Percentiles rank a stretch among this genome's conserved stretches.
Conservation (phyloP, 148 eudicot species). For the Camellia lanceoleosa region DNA sequence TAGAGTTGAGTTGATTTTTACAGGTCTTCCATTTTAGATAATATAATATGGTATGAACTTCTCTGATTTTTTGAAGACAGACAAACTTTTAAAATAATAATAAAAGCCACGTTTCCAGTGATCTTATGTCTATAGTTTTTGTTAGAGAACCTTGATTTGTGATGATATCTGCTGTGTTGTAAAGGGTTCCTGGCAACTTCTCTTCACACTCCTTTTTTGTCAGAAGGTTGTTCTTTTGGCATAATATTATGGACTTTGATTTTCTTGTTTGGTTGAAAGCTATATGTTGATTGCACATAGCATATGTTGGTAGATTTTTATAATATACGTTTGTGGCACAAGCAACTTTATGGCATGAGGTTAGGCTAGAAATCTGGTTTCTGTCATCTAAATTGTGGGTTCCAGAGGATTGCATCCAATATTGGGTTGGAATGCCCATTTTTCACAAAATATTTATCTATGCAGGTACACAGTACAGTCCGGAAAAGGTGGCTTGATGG, state of each 20-base stretch:
- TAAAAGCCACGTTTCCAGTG: background rate
- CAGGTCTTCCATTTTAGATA: background rate
- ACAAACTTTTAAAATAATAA: background rate
- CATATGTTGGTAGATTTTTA: background rate
- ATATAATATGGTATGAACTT: background rate
- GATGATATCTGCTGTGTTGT: background rate
- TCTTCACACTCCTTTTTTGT: background rate
- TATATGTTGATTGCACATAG: background rate
- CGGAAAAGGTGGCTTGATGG: constrained; percentile 84
- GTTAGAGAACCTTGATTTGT: constrained; percentile 1
- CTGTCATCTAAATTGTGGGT: background rate
- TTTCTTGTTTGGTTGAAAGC: background rate
- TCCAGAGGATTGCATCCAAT: background rate
- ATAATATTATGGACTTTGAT: background rate
- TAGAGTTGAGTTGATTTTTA: background rate
- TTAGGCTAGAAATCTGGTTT: background rate
- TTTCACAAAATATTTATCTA: background rate
- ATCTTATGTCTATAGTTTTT: background rate
- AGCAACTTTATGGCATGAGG: constrained; percentile 9
- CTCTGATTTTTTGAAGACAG: background rate
- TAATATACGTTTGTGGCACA: background rate
- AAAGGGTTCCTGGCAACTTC: background rate
- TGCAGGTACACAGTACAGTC: constrained; percentile 85
- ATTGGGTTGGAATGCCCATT: background rate
- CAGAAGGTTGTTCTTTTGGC: background rate